Base-by-base conservation (phyloP, 495 filamentous ascomycete genomes). In the Trichoderma virens region DNA sequence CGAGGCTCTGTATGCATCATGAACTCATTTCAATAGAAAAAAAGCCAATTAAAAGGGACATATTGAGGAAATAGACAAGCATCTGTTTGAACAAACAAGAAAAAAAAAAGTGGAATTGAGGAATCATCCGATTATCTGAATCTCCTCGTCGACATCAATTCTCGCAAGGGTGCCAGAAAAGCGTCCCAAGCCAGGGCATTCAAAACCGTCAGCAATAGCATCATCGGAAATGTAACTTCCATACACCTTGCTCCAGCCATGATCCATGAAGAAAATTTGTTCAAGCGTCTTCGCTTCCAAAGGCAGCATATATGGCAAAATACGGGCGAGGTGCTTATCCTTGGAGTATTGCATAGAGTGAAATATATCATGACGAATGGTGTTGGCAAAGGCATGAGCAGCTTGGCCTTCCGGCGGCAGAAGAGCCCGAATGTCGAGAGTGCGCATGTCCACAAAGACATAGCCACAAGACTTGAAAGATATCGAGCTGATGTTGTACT, bases 381-480 rank as follows among this genome's bases (percentile, higher is more conserved):
- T n/a, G 51, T 30, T 56, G 11, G 25, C 25, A 56, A 28, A 56
- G 9, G 51, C 51, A 30, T 56, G 51, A 31, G 23, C 51, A 14
- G 11, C 16, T 5, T 28, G 51, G 13, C 28, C 28, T 3, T 11
- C 28, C 14, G 11, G 54, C n/a, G 41, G 59, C 31, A 41, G 51
- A 25, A 59, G 20, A 18, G 2, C 31, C n/a, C 31, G 20, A 45
- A 59, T 61, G 34, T 68, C 43, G 28, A 68, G 41, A 4, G 35
- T 59, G 1, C 51, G 23, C 25, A 51, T 63, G n/a, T 69, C 35
- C 6, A 81, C 62, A 16, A 61, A 41, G 7, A 79, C 70, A 61
- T 82, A 81, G 20, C 79, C 80, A 65, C 79, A 82, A 25, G 78
- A 80, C 28, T 70, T 71, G 71, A 82, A 79, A 4, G 62, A 60